These are phyloP conservation scores for Phialophora expanda DNA, from an alignment of 2,329 filamentous ascomycete genomes.

Conservation along the genomic window DNA sequence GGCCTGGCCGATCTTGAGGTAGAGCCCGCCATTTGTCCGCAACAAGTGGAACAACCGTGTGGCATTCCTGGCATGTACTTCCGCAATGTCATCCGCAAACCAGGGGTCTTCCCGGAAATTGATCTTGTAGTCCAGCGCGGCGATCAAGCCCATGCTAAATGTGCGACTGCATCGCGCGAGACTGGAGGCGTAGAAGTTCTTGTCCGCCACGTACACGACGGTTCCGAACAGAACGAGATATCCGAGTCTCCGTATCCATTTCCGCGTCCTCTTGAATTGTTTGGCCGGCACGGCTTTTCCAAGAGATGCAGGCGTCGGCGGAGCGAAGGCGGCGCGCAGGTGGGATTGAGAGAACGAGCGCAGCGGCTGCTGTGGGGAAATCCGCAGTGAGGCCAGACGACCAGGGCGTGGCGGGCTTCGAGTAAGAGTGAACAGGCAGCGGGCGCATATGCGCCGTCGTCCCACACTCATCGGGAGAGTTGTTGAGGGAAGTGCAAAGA, in stretches of 20 bases:
- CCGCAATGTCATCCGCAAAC: slow-evolving; percentile 72
- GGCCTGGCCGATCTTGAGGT: slow-evolving; percentile 96
- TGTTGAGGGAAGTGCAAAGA: slow-evolving; percentile 1
- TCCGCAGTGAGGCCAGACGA: slow-evolving; percentile 3
- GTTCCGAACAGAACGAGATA: slow-evolving; percentile 66
- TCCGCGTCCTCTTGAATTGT: slow-evolving; percentile 70
- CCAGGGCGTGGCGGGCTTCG: slow-evolving; percentile 1
- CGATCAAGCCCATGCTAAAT: slow-evolving; percentile 76
- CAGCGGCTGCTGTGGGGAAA: slow-evolving; percentile 14
- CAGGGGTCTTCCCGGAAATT: slow-evolving; percentile 86
- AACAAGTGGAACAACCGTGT: slow-evolving; percentile 81
- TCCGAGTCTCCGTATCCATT: slow-evolving; percentile 77
- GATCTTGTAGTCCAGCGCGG: slow-evolving; percentile 92
- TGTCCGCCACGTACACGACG: slow-evolving; percentile 71
- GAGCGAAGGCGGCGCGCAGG: slow-evolving; percentile 60
- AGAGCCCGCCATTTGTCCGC: slow-evolving; percentile 85
- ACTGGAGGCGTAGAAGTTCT: slow-evolving; percentile 76
- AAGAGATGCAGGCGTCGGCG: slow-evolving; percentile 78
- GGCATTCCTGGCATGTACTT: slow-evolving; percentile 82
- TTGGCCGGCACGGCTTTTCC: slow-evolving; percentile 73
- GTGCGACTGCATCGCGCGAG: slow-evolving; percentile 79
- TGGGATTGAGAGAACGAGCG: slow-evolving; percentile 33
- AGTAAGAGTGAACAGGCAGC: slow-evolving; percentile 29
- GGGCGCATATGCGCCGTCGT: slow-evolving; percentile 36
- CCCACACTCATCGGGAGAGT: slow-evolving; percentile 27